Base-by-base conservation (phyloP, 1,284 basidiomycete genomes). In the Irpex lacteus region DNA sequence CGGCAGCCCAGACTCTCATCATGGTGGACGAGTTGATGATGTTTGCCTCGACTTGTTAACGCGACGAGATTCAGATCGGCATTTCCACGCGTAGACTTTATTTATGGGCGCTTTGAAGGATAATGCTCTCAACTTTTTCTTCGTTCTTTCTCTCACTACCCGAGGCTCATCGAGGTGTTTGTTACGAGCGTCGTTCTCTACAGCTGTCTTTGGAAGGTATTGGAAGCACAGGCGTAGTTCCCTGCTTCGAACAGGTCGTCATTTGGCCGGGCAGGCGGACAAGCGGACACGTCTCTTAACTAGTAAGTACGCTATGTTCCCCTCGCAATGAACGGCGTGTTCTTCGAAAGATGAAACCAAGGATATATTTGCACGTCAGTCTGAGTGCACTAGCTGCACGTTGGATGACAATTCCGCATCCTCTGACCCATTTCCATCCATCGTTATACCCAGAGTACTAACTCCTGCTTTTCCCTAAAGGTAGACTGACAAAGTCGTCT, bases 351-450 rank as follows among this genome's bases (percentile, higher is more conserved):
- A 80, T 78, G 79, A 80, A 71, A 60, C 59, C 68, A 70, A 71
- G n/a, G 68, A 69, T 67, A 76, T 70, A 77, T 82, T 83, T 83
- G 82, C 81, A 83, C 81, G 81, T 82, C 81, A 82, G 82, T 79
- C 81, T 74, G 80, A 82, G 75, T 70, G 69, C 65, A 67, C 63
- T 70, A 50, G 40, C 8, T 44, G 64, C 69, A 70, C 70, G 60
- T 52, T 67, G 44, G 75, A 75, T 75, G 76, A 65, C 62, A 75
- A 60, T 66, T 26, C 70, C 71, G 68, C 72, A 63, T 44, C 50
- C 60, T 66, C 65, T 66, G 65, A 66, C 36, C 21, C 52, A 49
- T 67, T 73, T 26, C 32, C 54, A 11, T 13, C 18, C 13, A 37
- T 38, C 21, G 13, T 59, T 60, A 34, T 59, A 56, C 18, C 11